Evolutionary conservation across 23 red algal species (phyloP).

Genomic region (Gracilaria domingensis): DNA sequence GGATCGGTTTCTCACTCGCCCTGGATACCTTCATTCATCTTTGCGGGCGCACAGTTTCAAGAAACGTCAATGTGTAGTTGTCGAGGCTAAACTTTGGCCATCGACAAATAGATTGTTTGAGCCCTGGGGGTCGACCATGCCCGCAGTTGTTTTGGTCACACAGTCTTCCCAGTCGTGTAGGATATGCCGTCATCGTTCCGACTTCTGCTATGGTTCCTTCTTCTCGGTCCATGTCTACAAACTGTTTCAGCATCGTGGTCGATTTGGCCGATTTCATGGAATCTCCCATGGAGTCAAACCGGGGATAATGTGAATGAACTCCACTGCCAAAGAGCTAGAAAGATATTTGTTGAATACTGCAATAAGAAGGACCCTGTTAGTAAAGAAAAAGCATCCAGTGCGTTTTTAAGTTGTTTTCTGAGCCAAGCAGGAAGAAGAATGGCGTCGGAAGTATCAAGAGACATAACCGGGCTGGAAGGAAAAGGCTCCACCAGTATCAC

Average conservation of each 20-base stretch:
- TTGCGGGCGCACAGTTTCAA: background rate
- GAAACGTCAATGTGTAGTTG: background rate
- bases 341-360: background rate
- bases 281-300: background rate
- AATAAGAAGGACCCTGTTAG: background rate
- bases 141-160: too few relatives aligned
- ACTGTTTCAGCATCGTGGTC: constrained; percentile 10
- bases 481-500: background rate
- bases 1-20: too few relatives aligned
- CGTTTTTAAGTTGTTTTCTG: background rate
- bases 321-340: background rate
- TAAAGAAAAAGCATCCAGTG: too few relatives aligned
- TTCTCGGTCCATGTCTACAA: background rate
- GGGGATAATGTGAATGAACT: background rate
- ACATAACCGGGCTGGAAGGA: background rate
- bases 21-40: background rate
- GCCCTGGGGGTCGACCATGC: too few relatives aligned
- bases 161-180: background rate
- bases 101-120: too few relatives aligned
- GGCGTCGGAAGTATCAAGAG: background rate
- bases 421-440: background rate
- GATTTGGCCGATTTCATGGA: background rate
- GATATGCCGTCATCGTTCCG: background rate
- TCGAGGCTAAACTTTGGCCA: background rate
- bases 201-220: background rate